Evolutionary conservation across 139 green algal genomes (phyloP).

Genomic region (Tetraselmis striata): DNA sequence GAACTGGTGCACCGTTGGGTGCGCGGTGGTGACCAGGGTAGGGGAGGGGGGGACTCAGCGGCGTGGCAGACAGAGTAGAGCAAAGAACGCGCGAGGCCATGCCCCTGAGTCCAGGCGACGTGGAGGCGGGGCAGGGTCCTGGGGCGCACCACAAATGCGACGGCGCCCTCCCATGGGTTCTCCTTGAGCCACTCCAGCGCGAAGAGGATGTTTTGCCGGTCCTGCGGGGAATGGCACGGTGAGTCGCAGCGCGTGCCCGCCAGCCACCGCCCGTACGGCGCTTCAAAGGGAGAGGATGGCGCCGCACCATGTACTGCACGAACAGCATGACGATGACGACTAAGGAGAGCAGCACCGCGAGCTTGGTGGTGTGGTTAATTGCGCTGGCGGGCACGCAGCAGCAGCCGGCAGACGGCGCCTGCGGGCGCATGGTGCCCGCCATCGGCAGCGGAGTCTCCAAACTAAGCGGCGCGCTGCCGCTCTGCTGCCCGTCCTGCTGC

Average conservation of each 20-base stretch:
- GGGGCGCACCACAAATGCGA: neutral
- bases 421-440: neutral
- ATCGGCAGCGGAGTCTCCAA: too few relatives aligned
- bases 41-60: too few relatives aligned
- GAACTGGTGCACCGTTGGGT: constrained; percentile 13
- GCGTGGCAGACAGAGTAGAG: too few relatives aligned
- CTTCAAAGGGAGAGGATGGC: too few relatives aligned
- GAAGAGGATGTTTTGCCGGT: neutral
- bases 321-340: neutral
- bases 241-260: too few relatives aligned
- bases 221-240: too few relatives aligned
- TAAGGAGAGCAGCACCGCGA: neutral
- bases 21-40: too few relatives aligned
- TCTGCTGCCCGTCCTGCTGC: too few relatives aligned
- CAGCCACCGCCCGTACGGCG: too few relatives aligned
- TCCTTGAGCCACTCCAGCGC: neutral
- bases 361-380: neutral
- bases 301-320: neutral
- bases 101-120: too few relatives aligned
- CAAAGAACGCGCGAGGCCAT: too few relatives aligned
- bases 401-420: neutral
- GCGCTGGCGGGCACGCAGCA: neutral
- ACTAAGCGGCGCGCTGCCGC: too few relatives aligned
- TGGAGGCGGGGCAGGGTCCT: neutral
- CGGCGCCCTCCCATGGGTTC: neutral